phyloP scores from a whole-genome alignment of 2,329 filamentous ascomycete genomes.

The Cladophialophora exuberans region DNA sequence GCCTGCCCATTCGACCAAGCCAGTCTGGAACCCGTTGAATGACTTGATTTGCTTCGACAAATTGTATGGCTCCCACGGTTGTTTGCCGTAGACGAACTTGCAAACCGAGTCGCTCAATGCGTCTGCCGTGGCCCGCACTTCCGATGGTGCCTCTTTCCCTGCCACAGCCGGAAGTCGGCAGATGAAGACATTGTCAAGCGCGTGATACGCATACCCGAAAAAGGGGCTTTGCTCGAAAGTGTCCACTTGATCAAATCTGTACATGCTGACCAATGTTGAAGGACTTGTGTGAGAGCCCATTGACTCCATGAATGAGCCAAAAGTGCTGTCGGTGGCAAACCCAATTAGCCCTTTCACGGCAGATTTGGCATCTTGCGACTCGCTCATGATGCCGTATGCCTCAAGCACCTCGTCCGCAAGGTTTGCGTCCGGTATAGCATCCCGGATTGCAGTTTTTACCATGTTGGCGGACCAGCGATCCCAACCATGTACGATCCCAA shows the following conservation, averaged over 20 bases:
- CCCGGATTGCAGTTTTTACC: not conserved
- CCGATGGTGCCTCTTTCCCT: not conserved
- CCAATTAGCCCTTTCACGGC: slow-evolving; percentile 1
- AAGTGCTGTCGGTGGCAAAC: slow-evolving; percentile 5
- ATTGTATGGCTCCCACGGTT: slow-evolving; percentile 4
- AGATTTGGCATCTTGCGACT: not conserved
- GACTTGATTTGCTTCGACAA: not conserved
- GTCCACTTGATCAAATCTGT: slow-evolving; percentile 14
- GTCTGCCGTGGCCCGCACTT: not conserved
- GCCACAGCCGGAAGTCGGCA: slow-evolving; percentile 6
- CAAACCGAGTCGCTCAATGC: not conserved
- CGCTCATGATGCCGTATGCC: not conserved
- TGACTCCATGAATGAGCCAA: not conserved
- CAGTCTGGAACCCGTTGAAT: slow-evolving; percentile 2
- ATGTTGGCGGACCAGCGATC: not conserved
- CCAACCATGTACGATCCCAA: not conserved
- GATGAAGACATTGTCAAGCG: slow-evolving; percentile 6
- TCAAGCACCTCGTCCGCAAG: not conserved
- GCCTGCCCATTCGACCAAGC: not conserved
- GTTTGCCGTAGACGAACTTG: slow-evolving; percentile 1
- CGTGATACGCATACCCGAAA: slow-evolving; percentile 6
- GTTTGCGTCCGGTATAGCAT: not conserved
- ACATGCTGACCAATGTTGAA: not conserved
- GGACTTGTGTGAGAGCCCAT: not conserved
- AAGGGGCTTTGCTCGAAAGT: slow-evolving; percentile 1